Evolutionary conservation across 2,329 filamentous ascomycete genomes (phyloP), one percentile per base, ranked within the genome.

Genomic region (Cordyceps javanica): DNA sequence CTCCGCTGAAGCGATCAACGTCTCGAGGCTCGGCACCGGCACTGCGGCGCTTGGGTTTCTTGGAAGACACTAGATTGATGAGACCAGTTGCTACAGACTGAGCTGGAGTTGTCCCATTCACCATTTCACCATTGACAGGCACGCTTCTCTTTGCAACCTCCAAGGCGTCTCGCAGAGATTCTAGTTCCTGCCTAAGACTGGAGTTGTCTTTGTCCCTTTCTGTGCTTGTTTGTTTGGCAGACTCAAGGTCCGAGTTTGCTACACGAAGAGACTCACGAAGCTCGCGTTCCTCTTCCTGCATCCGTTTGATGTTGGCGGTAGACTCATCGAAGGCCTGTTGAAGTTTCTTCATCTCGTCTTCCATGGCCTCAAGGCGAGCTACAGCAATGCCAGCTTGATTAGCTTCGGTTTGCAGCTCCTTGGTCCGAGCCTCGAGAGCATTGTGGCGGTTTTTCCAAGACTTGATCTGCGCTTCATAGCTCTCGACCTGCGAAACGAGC

Each of bases 311-410:
- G 70, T 92, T 97, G 61, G 86, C 82, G 5, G 88, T 87, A 60
- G 92, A 95, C 69, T 99, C 94, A 58, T 95, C 90, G 73, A 96
- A 95, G 68, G 84, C 94, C 60, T 83, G 77, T 73, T 97, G 91
- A 51, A 97, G 79, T 73, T 90, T 92, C 77, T 87, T 87, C 89
- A 97, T 96, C 68, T 99, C 94, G 65, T 91, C 89, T 71, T 99
- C 94, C 86, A 97, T 90, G 50, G 88, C 90, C 66, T 89, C 86
- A 56, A 99, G 80, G 64, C 91, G 89, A 62, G 94, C 94, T 55
- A 93, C 91, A 2, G 90, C 90, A 67, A 97, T 97, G 75, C 94
- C 94, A 56, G 93, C 94, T 75, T 97, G 93, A 73, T 99, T 99
- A 60, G 94, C 94, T 73, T 99, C 94, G 34, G 88, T 88, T 73